These are phyloP conservation scores for Russula earlei DNA, from an alignment of 768 basidiomycete genomes.

Conservation along the genomic window DNA sequence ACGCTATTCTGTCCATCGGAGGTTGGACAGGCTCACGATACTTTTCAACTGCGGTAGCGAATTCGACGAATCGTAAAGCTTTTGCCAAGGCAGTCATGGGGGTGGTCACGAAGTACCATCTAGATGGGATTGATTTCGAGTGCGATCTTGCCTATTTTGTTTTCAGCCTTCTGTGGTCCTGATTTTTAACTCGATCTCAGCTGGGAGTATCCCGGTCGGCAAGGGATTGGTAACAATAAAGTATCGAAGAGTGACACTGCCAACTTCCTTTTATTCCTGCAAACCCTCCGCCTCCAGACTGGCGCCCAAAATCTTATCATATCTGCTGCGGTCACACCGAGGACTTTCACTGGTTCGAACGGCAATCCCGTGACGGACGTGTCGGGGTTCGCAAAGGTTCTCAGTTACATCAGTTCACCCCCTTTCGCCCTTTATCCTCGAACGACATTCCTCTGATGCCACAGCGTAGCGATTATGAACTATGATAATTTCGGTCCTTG, in stretches of 20 bases:
- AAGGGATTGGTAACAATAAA: conserved; percentile 64
- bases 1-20: conserved; percentile 52
- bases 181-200: conserved; percentile 29
- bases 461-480: conserved; percentile 43
- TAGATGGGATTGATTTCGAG: conserved; percentile 49
- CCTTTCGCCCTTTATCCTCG: background rate
- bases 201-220: conserved; percentile 75
- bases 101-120: conserved; percentile 39
- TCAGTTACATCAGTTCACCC: conserved; percentile 46
- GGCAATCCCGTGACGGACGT: conserved; percentile 61
- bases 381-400: conserved; percentile 55
- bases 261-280: conserved; percentile 72
- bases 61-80: conserved; percentile 44
- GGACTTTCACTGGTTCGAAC: conserved; percentile 36
- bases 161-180: background rate
- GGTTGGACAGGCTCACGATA: conserved; percentile 60
- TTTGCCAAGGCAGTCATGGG: conserved; percentile 53
- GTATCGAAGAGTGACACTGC: conserved; percentile 48
- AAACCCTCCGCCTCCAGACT: conserved; percentile 49
- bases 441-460: background rate
- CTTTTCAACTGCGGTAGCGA: conserved; percentile 54
- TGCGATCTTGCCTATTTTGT: too few species aligned
- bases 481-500: too few species aligned
- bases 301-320: conserved; percentile 51
- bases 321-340: conserved; percentile 40